A percentile compares a stretch with the other conserved stretches of the same genome.
Evolutionary conservation across 306 rosid species (phyloP).

Genomic region (Vigna unguiculata): DNA sequence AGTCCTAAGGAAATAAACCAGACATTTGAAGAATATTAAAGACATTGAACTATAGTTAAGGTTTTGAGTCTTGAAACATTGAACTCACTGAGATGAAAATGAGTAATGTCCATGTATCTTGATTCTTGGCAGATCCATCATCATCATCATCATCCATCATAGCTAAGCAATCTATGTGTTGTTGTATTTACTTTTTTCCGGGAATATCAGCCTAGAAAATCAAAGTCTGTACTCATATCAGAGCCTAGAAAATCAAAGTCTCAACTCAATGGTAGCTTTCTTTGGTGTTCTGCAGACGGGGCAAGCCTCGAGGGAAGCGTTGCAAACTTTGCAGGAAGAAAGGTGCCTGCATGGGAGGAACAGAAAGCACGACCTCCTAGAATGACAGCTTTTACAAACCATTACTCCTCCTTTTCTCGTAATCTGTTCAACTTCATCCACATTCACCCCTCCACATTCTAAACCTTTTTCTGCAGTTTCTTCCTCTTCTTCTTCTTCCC

Average conservation of each 20-base stretch:
- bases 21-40: not conserved
- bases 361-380: conserved; percentile 58
- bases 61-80: conserved; percentile 22
- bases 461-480: conserved; percentile 10
- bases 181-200: conserved; percentile 41
- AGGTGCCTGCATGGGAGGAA: conserved; percentile 93
- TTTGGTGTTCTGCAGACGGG: conserved; percentile 70
- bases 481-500: conserved; percentile 20
- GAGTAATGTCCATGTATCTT: conserved; percentile 19
- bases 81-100: conserved; percentile 6
- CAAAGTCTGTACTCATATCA: conserved; percentile 50
- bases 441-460: not conserved
- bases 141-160: not conserved
- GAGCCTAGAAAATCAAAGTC: conserved; percentile 73
- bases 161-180: conserved; percentile 15
- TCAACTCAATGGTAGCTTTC: conserved; percentile 80
- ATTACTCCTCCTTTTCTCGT: conserved; percentile 22
- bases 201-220: conserved; percentile 29
- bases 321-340: conserved; percentile 76
- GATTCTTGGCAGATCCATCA: not conserved
- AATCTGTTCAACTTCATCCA: conserved; percentile 27
- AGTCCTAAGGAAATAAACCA: not conserved
- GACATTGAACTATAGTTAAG: not conserved
- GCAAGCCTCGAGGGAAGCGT: conserved; percentile 66
- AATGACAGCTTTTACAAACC: conserved; percentile 67